These are phyloP conservation scores for Lyophyllum semitale DNA, from an alignment of 768 basidiomycete genomes.

Conservation along the genomic window DNA sequence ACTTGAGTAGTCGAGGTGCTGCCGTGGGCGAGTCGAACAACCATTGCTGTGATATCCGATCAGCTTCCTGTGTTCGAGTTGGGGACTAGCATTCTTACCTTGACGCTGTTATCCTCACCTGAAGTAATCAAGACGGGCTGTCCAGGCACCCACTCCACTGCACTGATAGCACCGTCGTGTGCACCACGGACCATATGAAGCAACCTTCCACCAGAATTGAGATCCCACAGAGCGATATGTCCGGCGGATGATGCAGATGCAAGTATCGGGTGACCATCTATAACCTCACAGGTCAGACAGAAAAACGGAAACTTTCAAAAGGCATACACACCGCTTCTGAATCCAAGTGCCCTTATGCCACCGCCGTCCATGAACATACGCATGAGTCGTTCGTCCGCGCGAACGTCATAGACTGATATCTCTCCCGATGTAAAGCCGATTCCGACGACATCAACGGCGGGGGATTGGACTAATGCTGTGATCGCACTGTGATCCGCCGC, in stretches of 20 bases:
- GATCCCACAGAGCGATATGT: conserved; percentile 91
- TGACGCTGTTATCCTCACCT: conserved; percentile 93
- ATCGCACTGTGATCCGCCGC: conserved; percentile 47
- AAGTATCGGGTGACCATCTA: conserved; percentile 87
- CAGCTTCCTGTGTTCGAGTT: neutral
- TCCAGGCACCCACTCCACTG: conserved; percentile 89
- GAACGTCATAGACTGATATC: conserved; percentile 86
- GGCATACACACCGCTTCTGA: conserved; percentile 72
- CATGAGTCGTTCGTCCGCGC: conserved; percentile 87
- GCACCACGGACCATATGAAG: conserved; percentile 86
- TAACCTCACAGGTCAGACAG: conserved; percentile 1
- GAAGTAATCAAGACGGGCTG: conserved; percentile 90
- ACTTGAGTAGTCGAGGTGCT: conserved; percentile 86
- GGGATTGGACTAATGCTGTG: conserved; percentile 84
- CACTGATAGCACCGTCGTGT: conserved; percentile 82
- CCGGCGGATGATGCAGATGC: conserved; percentile 87
- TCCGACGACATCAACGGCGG: conserved; percentile 96
- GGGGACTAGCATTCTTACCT: conserved; percentile 48
- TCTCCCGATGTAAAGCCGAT: conserved; percentile 88
- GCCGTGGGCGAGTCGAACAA: conserved; percentile 89
- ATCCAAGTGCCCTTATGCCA: conserved; percentile 71
- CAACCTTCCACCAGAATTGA: conserved; percentile 78
- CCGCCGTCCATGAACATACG: conserved; percentile 91
- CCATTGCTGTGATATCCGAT: conserved; percentile 77
- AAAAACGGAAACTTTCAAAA: neutral